These are phyloP conservation scores for Tolypocladium inflatum DNA, from an alignment of 2,329 filamentous ascomycete species.

Conservation along the genomic window DNA sequence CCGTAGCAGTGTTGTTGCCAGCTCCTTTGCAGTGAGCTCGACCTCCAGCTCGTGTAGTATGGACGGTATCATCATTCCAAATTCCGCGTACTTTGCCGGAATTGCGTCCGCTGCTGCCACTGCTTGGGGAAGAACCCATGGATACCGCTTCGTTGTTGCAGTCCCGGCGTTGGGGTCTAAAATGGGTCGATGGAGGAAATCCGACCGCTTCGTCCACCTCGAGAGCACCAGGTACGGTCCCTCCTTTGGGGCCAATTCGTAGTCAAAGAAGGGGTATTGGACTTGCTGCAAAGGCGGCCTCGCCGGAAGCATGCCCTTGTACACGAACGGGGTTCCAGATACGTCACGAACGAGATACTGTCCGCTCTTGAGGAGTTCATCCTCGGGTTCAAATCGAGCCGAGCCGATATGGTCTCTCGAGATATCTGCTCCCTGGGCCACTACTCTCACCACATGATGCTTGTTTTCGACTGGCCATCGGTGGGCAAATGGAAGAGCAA, in stretches of 20 bases:
- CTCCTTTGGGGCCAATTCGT: constrained; percentile 30
- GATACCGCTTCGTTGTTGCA: constrained; percentile 31
- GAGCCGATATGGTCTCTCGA: constrained; percentile 20
- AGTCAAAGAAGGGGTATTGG: constrained; percentile 23
- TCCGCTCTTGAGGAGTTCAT: constrained; percentile 9
- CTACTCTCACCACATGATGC: constrained; percentile 34
- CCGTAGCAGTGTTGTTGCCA: constrained; percentile 32
- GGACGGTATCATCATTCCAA: constrained; percentile 59
- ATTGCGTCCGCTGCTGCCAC: constrained; percentile 41
- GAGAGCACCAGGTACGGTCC: constrained; percentile 37
- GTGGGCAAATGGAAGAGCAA: constrained; percentile 38
- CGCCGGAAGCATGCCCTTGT: constrained; percentile 26
- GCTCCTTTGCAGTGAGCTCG: constrained; percentile 49
- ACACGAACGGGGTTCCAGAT: constrained; percentile 27
- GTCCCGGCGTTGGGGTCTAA: constrained; percentile 4
- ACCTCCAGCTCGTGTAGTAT: constrained; percentile 63
- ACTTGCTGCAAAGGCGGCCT: constrained; percentile 35
- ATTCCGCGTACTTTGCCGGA: constrained; percentile 31
- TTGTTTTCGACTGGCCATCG: constrained; percentile 29
- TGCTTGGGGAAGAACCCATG: constrained; percentile 32
- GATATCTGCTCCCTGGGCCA: constrained; percentile 14
- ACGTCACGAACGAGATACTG: constrained; percentile 31
- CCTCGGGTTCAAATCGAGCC: constrained; percentile 12
- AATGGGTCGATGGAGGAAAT: constrained; percentile 43
- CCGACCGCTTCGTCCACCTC: constrained; percentile 43